Conservation (phyloP, 2,329 filamentous ascomycete species). For the Aspergillus hiratsukae region DNA sequence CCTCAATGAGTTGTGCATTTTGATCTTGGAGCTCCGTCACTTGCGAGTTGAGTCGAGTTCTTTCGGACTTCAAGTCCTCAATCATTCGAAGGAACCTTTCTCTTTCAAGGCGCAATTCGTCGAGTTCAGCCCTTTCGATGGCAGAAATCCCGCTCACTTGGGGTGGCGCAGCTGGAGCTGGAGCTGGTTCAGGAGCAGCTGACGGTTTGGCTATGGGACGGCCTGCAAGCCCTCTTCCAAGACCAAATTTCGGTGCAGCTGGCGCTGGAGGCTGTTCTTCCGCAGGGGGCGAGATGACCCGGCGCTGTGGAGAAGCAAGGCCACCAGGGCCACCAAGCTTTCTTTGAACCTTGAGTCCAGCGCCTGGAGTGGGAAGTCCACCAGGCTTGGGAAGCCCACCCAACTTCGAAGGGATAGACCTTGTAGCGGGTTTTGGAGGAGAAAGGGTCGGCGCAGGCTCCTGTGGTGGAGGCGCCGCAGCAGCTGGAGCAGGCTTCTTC, state of each 20-base stretch:
- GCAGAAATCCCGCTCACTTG: conserved; percentile 64
- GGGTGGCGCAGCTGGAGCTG: conserved; percentile 52
- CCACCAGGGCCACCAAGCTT: conserved; percentile 41
- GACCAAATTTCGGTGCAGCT: conserved; percentile 53
- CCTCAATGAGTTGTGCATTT: conserved; percentile 93
- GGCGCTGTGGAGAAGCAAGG: conserved; percentile 39
- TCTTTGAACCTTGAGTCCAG: conserved; percentile 41
- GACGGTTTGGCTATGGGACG: conserved; percentile 76
- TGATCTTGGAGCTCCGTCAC: conserved; percentile 94
- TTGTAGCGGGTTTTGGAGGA: conserved; percentile 41
- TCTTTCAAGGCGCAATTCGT: conserved; percentile 79
- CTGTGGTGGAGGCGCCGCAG: conserved; percentile 49
- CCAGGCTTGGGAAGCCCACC: conserved; percentile 40
- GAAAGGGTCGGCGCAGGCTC: conserved; percentile 50
- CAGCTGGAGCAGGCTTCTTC: conserved; percentile 47
- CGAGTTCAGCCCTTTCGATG: conserved; percentile 86
- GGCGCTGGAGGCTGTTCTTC: conserved; percentile 41
- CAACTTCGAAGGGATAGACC: conserved; percentile 43
- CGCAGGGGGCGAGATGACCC: conserved; percentile 42
- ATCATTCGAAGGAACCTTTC: conserved; percentile 70
- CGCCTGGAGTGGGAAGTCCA: conserved; percentile 38
- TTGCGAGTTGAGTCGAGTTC: conserved; percentile 75
- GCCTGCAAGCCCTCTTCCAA: conserved; percentile 74
- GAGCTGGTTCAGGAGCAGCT: conserved; percentile 38
- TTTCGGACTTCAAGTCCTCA: conserved; percentile 78